These are phyloP conservation scores for Podospora conica DNA, from an alignment of 495 filamentous ascomycete species.

Conservation along the genomic window DNA sequence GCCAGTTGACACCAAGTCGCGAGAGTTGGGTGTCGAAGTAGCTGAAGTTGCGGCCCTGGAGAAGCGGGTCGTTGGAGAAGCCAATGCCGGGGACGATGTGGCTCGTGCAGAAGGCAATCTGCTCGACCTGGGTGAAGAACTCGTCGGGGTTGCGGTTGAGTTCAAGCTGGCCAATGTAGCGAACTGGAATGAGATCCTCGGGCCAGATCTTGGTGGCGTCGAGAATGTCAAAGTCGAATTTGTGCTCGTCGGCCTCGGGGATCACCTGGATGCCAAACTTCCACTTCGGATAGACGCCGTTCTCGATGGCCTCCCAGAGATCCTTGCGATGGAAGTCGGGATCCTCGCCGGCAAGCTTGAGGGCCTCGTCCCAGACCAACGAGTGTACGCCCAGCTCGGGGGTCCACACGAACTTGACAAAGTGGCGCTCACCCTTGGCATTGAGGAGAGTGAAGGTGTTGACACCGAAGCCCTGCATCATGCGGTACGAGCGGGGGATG, in stretches of 20 bases:
- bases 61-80: conserved; percentile 77
- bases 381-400: conserved; percentile 78
- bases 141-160: conserved; percentile 82
- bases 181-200: conserved; percentile 71
- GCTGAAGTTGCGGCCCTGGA: conserved; percentile 80
- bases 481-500: conserved; percentile 74
- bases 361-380: conserved; percentile 80
- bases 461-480: conserved; percentile 92
- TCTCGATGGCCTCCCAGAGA: conserved; percentile 72
- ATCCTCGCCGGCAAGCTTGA: conserved; percentile 76
- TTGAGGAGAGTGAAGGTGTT: conserved; percentile 76
- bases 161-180: conserved; percentile 74
- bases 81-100: conserved; percentile 85
- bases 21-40: conserved; percentile 84
- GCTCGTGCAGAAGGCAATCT: conserved; percentile 77
- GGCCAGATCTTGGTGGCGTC: conserved; percentile 94
- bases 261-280: conserved; percentile 76
- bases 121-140: conserved; percentile 81
- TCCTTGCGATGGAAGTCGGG: conserved; percentile 88
- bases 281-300: conserved; percentile 69
- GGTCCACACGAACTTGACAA: conserved; percentile 79
- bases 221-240: conserved; percentile 86
- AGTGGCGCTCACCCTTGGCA: conserved; percentile 60
- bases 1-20: conserved; percentile 76
- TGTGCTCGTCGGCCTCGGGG: conserved; percentile 62